Evolutionary conservation across 192 early-diverging fungal species (phyloP).

Genomic region (Coemansia aciculifera): DNA sequence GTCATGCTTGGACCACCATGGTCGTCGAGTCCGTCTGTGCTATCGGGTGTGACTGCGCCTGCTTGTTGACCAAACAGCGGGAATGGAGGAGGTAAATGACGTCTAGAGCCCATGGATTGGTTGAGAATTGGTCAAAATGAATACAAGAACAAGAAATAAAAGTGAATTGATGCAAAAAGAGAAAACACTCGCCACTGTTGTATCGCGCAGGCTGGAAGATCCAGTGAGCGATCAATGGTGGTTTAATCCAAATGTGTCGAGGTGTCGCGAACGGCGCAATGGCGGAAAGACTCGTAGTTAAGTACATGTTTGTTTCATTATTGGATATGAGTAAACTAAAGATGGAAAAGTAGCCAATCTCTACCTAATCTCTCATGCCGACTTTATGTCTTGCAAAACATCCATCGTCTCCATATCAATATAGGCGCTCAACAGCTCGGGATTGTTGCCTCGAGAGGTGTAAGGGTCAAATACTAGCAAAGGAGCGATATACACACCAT

Average conservation of each 20-base stretch:
- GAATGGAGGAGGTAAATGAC: not conserved
- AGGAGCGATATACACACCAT: not conserved
- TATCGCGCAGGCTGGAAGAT: too few species aligned
- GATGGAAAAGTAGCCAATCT: too few species aligned
- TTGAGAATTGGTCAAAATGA: not conserved
- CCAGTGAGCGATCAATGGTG: too few species aligned
- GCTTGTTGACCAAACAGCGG: conserved; percentile 1
- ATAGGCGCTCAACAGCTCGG: not conserved
- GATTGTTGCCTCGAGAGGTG: not conserved
- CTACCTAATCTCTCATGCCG: not conserved
- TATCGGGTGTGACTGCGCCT: not conserved
- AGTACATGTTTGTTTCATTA: too few species aligned
- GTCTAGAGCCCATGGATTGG: conserved; percentile 6
- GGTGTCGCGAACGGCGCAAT: too few species aligned
- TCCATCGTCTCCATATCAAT: not conserved
- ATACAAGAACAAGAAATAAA: not conserved
- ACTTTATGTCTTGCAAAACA: not conserved
- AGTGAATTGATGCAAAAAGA: not conserved
- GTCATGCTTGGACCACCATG: not conserved
- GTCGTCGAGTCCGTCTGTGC: not conserved
- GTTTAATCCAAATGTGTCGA: too few species aligned
- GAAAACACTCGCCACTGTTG: too few species aligned
- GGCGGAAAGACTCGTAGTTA: too few species aligned
- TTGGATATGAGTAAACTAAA: too few species aligned
- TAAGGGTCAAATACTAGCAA: not conserved